phyloP scores from a whole-genome alignment of 306 rosid species.

The Trifolium pratense region DNA sequence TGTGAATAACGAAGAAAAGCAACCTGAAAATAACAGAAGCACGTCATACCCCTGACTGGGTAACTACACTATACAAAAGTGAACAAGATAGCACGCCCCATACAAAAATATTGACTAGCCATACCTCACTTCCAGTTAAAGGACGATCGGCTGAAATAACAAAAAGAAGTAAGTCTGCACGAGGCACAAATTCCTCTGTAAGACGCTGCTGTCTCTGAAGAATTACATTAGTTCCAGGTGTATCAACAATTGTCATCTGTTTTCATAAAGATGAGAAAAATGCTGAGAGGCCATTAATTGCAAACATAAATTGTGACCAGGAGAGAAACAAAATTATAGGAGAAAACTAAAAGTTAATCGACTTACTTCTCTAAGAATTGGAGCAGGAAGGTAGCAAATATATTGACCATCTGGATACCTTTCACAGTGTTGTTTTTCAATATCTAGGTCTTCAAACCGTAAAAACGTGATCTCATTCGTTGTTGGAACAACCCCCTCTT shows the following conservation, averaged over 20 bases:
- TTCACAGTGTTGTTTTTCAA: conserved; percentile 74
- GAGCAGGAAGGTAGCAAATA: conserved; percentile 90
- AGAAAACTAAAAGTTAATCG: conserved; percentile 19
- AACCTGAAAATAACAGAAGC: conserved; percentile 62
- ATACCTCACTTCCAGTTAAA: conserved; percentile 96
- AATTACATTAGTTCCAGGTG: conserved; percentile 99
- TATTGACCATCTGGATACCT: conserved; percentile 94
- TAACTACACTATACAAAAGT: conserved; percentile 17
- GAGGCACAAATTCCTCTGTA: conserved; percentile 97
- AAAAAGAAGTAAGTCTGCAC: conserved; percentile 96
- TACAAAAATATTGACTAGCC: conserved; percentile 19
- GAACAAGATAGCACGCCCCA: conserved; percentile 26
- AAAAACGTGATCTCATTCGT: conserved; percentile 96
- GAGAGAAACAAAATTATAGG: conserved; percentile 29
- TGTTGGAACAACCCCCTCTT: conserved; percentile 97
- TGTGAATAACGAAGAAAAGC: conserved; percentile 89
- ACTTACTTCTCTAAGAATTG: conserved; percentile 83
- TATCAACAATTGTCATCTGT: conserved; percentile 94
- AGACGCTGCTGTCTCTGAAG: conserved; percentile 96
- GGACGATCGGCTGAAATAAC: conserved; percentile 98
- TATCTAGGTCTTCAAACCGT: conserved; percentile 58
- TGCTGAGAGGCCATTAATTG: conserved; percentile 28
- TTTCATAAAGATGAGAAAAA: conserved; percentile 32
- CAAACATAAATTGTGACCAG: not conserved
- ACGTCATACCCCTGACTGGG: conserved; percentile 26